phyloP scores from a whole-genome alignment of 305 asterid species.

The Ilex paraguariensis region DNA sequence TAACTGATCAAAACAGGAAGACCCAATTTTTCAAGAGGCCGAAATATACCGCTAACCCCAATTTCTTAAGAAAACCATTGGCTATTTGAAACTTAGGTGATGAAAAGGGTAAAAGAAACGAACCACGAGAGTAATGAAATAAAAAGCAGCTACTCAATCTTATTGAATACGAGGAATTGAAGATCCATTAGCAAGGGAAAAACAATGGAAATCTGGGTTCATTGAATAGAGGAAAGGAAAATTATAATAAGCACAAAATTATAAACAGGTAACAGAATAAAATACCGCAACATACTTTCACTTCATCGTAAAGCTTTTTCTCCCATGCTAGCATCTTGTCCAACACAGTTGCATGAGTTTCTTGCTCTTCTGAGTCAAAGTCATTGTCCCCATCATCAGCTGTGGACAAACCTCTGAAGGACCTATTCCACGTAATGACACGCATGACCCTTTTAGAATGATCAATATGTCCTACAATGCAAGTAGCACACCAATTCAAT shows the following conservation, averaged over 20 bases:
- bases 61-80: no score
- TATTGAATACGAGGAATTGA: not conserved
- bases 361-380: slow-evolving; percentile 89
- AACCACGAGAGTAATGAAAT: not conserved
- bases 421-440: slow-evolving; percentile 96
- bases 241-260: not conserved
- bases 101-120: no score
- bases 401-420: slow-evolving; percentile 66
- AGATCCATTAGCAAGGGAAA: not conserved
- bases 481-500: not conserved
- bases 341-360: slow-evolving; percentile 96
- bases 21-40: no score
- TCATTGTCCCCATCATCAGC: slow-evolving; percentile 67
- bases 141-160: not conserved
- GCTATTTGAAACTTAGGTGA: no score
- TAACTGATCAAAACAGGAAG: no score
- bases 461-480: slow-evolving; percentile 76
- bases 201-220: not conserved
- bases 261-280: not conserved
- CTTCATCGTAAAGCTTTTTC: slow-evolving; percentile 98
- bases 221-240: not conserved
- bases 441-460: slow-evolving; percentile 97
- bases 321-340: slow-evolving; percentile 99
- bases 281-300: slow-evolving; percentile 52
- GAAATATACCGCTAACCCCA: no score